Conservation (phyloP, 148 eudicot species). For the Chenopodium album region DNA sequence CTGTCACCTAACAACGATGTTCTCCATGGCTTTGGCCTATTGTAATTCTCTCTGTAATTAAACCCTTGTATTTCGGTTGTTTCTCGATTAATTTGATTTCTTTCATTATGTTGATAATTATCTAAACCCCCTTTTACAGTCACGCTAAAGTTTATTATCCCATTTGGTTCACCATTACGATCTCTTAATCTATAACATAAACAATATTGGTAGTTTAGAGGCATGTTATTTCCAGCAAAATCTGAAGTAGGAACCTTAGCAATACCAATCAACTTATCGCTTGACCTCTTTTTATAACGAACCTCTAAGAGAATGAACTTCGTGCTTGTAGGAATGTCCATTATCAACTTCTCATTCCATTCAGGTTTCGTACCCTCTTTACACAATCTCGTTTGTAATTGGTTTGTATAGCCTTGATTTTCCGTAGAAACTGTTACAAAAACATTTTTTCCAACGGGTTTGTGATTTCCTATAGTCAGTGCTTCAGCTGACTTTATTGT, state of each 20-base stretch:
- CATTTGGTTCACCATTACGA: slow-evolving; percentile 43
- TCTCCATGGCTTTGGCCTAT: not conserved
- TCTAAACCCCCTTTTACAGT: slow-evolving; percentile 29
- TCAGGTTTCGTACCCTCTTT: slow-evolving; percentile 38
- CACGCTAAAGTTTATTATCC: slow-evolving; percentile 67
- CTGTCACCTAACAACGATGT: not conserved
- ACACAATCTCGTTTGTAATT: slow-evolving; percentile 13
- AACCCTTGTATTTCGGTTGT: slow-evolving; percentile 12
- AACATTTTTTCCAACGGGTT: slow-evolving; percentile 34
- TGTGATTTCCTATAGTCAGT: slow-evolving; percentile 21
- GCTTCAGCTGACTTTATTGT: slow-evolving; percentile 49
- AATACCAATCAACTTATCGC: slow-evolving; percentile 32
- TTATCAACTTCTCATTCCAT: slow-evolving; percentile 54
- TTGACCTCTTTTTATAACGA: slow-evolving; percentile 17
- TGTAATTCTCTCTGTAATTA: slow-evolving; percentile 4
- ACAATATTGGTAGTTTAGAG: slow-evolving; percentile 43
- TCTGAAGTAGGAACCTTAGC: slow-evolving; percentile 57
- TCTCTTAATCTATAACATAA: slow-evolving; percentile 69
- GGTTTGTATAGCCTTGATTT: not conserved
- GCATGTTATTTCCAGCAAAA: slow-evolving; percentile 36
- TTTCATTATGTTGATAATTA: not conserved
- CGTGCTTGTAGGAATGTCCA: slow-evolving; percentile 36
- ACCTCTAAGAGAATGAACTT: slow-evolving; percentile 47
- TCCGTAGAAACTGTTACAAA: slow-evolving; percentile 41
- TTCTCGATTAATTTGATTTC: not conserved